A percentile compares a stretch with the other conserved stretches of the same genome.
Conservation (phyloP, 805 yeast species). For the Lipomyces lipofer region DNA sequence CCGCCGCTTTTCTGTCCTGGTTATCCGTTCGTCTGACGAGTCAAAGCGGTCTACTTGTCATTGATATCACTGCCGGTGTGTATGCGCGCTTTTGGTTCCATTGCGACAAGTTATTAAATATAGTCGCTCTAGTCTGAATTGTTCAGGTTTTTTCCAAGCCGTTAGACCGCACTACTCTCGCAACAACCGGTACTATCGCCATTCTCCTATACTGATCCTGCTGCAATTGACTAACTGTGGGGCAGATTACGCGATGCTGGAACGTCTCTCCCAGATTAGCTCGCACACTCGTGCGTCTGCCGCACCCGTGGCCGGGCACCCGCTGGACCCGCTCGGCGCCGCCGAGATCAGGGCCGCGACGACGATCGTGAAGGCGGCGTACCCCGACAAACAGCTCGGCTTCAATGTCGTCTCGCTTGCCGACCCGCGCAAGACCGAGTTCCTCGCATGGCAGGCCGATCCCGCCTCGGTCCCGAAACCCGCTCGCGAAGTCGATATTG, state of each 20-base stretch:
- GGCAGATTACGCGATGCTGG: conserved; percentile 25
- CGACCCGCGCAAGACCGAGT: conserved; percentile 68
- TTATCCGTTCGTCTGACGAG: not conserved
- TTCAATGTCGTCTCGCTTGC: conserved; percentile 71
- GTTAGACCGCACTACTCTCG: not conserved
- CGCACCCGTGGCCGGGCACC: conserved; percentile 17
- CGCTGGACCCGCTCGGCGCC: conserved; percentile 61
- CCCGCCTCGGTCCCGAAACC: conserved; percentile 52
- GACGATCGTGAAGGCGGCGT: conserved; percentile 50
- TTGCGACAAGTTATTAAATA: too few species aligned
- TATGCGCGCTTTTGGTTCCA: too few species aligned
- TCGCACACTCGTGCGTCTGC: conserved; percentile 27
- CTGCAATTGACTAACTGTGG: not conserved
- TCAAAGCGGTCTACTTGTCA: not conserved
- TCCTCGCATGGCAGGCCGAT: conserved; percentile 61
- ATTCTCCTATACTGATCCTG: not conserved
- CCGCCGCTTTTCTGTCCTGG: not conserved
- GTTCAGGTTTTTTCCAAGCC: not conserved
- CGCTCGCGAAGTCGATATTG: conserved; percentile 67
- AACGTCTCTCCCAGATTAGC: conserved; percentile 27
- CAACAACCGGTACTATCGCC: not conserved
- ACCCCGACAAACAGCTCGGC: conserved; percentile 46
- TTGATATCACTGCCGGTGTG: too few species aligned
- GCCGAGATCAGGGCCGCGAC: conserved; percentile 63
- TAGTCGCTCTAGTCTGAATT: too few species aligned